Percentiles rank a stretch among this genome's conserved stretches.
phyloP scores from a whole-genome alignment of 345 rosid genomes.

The Arabis alpina region DNA sequence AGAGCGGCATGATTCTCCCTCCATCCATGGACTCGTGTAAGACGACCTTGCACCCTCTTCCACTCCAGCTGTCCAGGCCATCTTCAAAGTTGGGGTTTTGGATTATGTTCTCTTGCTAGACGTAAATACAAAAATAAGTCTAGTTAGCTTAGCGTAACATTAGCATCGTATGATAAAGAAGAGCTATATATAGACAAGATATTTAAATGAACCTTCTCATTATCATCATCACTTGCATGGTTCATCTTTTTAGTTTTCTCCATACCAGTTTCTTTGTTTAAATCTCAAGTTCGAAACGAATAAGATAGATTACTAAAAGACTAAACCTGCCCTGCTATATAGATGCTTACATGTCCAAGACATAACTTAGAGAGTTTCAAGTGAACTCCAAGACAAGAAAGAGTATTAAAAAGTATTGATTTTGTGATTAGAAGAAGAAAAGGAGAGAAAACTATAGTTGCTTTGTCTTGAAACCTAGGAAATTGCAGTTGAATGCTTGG shows the following conservation, averaged over 20 bases:
- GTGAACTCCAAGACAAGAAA: constrained; percentile 39
- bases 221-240: constrained; percentile 14
- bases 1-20: constrained; percentile 58
- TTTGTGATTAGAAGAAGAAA: constrained; percentile 30
- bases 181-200: not conserved
- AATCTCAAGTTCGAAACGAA: not conserved
- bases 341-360: constrained; percentile 14
- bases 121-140: not conserved
- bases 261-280: constrained; percentile 4
- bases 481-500: constrained; percentile 38
- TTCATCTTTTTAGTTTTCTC: constrained; percentile 28
- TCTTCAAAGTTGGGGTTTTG: constrained; percentile 77
- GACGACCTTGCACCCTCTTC: constrained; percentile 71
- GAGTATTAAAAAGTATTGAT: not conserved
- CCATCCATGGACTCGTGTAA: constrained; percentile 70
- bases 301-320: too few species aligned
- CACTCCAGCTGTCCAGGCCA: constrained; percentile 77
- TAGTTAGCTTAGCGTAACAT: constrained; percentile 10
- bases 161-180: not conserved
- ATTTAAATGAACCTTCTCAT: constrained; percentile 32
- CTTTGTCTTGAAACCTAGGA: constrained; percentile 39
- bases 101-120: constrained; percentile 53
- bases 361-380: constrained; percentile 24
- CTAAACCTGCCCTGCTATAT: constrained; percentile 18
- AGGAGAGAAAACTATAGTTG: constrained; percentile 24